Evolutionary conservation across 495 filamentous ascomycete species (phyloP), one percentile per base, ranked within the genome.

Genomic region (Schizothecium vesticola): DNA sequence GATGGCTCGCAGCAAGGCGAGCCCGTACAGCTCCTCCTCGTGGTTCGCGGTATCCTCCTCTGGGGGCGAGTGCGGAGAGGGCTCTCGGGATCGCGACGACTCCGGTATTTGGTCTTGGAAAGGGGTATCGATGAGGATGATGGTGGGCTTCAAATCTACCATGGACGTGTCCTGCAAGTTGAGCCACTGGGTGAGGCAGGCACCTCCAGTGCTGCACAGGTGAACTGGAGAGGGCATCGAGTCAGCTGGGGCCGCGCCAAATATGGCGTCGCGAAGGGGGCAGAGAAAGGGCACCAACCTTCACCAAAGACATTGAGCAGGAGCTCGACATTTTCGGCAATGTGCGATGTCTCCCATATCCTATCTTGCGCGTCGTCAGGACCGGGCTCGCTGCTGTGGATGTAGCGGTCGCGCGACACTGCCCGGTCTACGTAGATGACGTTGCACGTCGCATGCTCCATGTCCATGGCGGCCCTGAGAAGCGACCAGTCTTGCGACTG

Each of bases 361-460:
- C 21, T 12, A 7, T 59, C 23, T 25, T 61, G 63, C 23, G 59
- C n/a, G 1, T 59, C 67, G 58, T 63, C 19, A 51, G 63, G 28
- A 51, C 43, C 22, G 23, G 59, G 19, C 24, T 62, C n/a, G 61
- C 60, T 67, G 33, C 55, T 33, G 61, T 55, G 56, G 11, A 75
- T 65, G 62, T 65, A 62, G 31, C 88, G 83, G 69, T 92, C 89
- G 70, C 87, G 82, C 68, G 80, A 81, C 64, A 91, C 86, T 63
- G 87, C 86, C 75, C 89, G 89, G 80, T 95, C 91, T 68, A 95
- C 91, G 76, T 93, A 95, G 70, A 95, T 89, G 68, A 92, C 88
- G 80, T 91, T 89, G 80, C 90, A 94, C 69, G 86, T 81, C 72
- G 87, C 83, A 78, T 83, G 82, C 78, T 92, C 90, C 89, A 91